Evolutionary conservation across 768 basidiomycete species (phyloP), one percentile per base, ranked within the genome.

Genomic region (Amanita thiersii): DNA sequence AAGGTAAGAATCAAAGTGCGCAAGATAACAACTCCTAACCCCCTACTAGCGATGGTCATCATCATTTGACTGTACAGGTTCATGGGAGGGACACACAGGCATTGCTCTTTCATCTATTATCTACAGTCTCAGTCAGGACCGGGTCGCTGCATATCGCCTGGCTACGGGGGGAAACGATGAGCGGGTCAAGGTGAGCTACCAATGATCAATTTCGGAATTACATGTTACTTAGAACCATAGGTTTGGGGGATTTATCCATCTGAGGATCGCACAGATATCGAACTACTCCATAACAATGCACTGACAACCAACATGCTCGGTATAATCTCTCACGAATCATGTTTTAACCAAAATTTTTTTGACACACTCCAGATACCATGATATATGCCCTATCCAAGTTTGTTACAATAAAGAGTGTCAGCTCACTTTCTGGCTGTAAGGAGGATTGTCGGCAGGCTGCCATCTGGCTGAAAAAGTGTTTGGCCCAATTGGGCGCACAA

Each of bases 381-480:
- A 69, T 79, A 2, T 83, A 81, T 52, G 87, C 87, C 0, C 67
- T 94, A 4, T 79, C 83, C 0, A 85, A 86, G 54, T 89, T 99
- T 47, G 70, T 96, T 4, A 79, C 89, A 0, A 86, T 92, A 30
- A 87, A 81, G 1, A 94, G 91, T 33, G 74, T 99, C 37, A 91
- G 88, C 52, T 77, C 72, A 36, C 69, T 70, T 43, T 70, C 76
- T 1, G 55, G 62, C 1, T 77, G 86, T 55, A 71, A 77, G 42
- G 89, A 90, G 57, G 84, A 93, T 56, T 99, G 96, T 56, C 75
- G 91, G 39, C 94, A 98, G 56, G 87, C 90, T 1, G 92, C 91
- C 4, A 82, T 93, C 32, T 92, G 91, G 81, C 62, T 98, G 43
- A 84, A 85, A 54, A 91, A 89, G 50, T 88, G 88, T 52, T 64